A percentile compares a stretch with the other conserved stretches of the same genome.
Conservation (phyloP, 495 filamentous ascomycete genomes). For the Podospora pseudopauciseta region DNA sequence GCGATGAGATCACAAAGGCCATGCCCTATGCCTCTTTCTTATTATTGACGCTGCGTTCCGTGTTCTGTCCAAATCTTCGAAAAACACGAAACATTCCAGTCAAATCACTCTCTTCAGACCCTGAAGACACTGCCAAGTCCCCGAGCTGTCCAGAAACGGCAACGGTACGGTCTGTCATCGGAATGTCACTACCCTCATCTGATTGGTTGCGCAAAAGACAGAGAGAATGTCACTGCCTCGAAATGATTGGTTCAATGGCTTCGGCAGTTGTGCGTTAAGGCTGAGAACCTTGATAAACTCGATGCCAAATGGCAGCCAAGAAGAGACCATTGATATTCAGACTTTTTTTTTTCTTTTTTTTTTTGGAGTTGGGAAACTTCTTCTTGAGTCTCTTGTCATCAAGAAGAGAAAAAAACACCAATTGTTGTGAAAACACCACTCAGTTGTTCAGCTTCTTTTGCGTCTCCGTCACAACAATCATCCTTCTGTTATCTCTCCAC, state of each 20-base stretch:
- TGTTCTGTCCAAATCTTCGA: not conserved
- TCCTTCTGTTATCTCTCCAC: not conserved
- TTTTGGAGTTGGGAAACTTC: not conserved
- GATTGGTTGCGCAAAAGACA: constrained; percentile 6
- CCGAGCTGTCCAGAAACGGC: not conserved
- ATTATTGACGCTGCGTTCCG: not conserved
- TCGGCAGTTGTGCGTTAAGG: constrained; percentile 9
- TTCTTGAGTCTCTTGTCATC: not conserved
- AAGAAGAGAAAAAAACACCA: not conserved
- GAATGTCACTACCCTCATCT: constrained; percentile 4
- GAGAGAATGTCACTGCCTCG: constrained; percentile 11
- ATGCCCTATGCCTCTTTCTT: not conserved
- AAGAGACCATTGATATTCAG: not conserved
- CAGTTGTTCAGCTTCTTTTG: too few relatives aligned
- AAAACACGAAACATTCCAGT: not conserved
- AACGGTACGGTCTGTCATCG: not conserved
- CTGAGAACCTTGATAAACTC: constrained; percentile 10
- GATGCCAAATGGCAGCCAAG: not conserved
- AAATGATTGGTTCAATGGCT: constrained; percentile 1
- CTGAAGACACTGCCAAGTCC: not conserved
- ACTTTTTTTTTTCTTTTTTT: not conserved
- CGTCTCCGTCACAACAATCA: too few relatives aligned
- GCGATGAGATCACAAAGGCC: not conserved
- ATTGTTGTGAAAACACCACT: too few relatives aligned
- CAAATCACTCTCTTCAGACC: not conserved